Percentiles rank a stretch among this genome's conserved stretches.
Conservation (phyloP, 2,329 filamentous ascomycete species). For the Amphichorda felina region DNA sequence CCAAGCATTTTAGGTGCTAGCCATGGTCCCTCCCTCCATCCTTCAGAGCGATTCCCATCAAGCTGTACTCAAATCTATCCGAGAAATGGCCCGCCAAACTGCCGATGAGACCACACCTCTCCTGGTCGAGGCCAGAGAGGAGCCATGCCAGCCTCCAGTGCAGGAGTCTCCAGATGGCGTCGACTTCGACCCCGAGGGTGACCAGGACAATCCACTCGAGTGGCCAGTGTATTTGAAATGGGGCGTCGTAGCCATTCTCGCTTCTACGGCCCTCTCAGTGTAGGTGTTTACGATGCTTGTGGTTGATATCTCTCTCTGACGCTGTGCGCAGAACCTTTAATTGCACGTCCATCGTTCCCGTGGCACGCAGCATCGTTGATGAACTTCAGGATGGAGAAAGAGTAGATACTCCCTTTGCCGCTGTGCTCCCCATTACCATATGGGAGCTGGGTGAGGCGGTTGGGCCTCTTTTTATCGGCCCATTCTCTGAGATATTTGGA, state of each 20-base stretch:
- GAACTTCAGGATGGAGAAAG: slow-evolving; percentile 28
- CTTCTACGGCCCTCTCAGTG: slow-evolving; percentile 44
- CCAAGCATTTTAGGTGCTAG: no score
- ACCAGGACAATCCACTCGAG: slow-evolving; percentile 33
- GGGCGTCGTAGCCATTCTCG: slow-evolving; percentile 38
- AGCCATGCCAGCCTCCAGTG: no score
- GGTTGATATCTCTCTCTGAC: no score
- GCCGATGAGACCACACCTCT: no score
- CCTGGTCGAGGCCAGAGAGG: no score
- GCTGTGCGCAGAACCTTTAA: slow-evolving; percentile 39
- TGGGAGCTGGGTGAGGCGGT: slow-evolving; percentile 57
- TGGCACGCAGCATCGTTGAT: slow-evolving; percentile 36
- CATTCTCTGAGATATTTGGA: slow-evolving; percentile 49
- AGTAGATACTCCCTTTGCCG: slow-evolving; percentile 30
- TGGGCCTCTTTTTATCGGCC: slow-evolving; percentile 48
- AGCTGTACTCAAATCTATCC: no score
- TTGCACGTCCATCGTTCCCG: slow-evolving; percentile 42
- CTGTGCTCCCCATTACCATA: slow-evolving; percentile 55
- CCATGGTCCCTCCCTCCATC: no score
- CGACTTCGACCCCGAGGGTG: slow-evolving; percentile 4
- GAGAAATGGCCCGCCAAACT: no score
- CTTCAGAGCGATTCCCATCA: no score
- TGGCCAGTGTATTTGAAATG: slow-evolving; percentile 42
- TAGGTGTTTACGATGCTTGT: no score
- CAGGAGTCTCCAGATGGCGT: no score